Base-by-base conservation (phyloP, 1,284 basidiomycete species). In the Anthracocystis panici-leucophaei region DNA sequence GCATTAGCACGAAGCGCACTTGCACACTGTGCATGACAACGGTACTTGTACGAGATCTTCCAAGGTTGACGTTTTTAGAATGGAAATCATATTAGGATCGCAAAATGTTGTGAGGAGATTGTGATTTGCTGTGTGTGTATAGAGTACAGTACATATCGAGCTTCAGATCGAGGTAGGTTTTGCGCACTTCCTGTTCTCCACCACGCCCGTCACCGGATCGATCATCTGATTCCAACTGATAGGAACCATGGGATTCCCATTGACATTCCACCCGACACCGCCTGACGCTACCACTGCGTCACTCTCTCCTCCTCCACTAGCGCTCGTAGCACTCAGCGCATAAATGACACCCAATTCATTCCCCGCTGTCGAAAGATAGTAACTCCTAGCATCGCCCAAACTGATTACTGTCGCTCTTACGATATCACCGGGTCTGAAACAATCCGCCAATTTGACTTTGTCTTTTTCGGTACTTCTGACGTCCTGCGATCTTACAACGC, bases 361-460 rank as follows among this genome's bases (percentile, higher is more conserved):
- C 45, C 92, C 89, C 7, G 94, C 95, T 5, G 97, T 99, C 0
- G 94, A 94, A 38, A 98, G 89, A 87, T 95, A 97, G 87, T 98
- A 98, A 79, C 84, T 85, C 10, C 86, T 78, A 0, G 86, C 83
- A 58, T 86, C 86, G 18, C 86, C 86, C 16, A 86, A 75, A 1
- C 85, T 86, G 66, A 86, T 86, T 8, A 98, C 95, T 44, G 92
- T 87, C 6, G 95, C 95, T 76, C 93, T 91, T 29, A 99, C 93
- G 57, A 98, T 92, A 86, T 99, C 96, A 5, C 97, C 95, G 0
- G 95, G 93, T 44, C 97, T 89, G 87, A 98, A 99, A 83, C 94
- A 97, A 78, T 97, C 93, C 35, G 91, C 91, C 76, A 98, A 93
- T 86, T 93, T 95, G 66, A 97, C 90, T 84, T 92, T 93, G 87